Conservation (phyloP, 2,329 filamentous ascomycete genomes). For the Blastomyces percursus region DNA sequence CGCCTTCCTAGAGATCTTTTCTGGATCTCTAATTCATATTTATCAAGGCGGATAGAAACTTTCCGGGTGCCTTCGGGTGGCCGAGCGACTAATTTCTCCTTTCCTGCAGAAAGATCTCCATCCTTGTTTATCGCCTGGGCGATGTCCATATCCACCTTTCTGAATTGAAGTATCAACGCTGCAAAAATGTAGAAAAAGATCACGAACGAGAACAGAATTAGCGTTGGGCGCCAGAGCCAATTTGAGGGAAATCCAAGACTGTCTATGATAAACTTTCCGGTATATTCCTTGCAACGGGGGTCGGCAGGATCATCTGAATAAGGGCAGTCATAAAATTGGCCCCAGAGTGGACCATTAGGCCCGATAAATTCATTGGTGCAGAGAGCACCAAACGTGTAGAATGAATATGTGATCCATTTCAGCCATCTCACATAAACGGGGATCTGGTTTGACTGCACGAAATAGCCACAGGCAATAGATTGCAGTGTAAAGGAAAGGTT, state of each 20-base stretch:
- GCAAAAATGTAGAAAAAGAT: constrained; percentile 53
- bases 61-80: constrained; percentile 46
- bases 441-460: constrained; percentile 61
- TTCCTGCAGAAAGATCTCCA: constrained; percentile 55
- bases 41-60: constrained; percentile 54
- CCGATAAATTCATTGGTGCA: constrained; percentile 58
- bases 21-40: constrained; percentile 53
- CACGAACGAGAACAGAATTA: constrained; percentile 51
- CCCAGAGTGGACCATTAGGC: constrained; percentile 30
- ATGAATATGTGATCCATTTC: constrained; percentile 40
- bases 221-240: constrained; percentile 58
- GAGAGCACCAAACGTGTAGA: constrained; percentile 59
- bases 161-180: constrained; percentile 51
- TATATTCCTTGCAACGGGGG: constrained; percentile 57
- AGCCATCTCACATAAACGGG: constrained; percentile 70
- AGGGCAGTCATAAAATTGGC: constrained; percentile 63
- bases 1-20: constrained; percentile 47
- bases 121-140: constrained; percentile 50
- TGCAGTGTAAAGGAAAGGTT: constrained; percentile 65
- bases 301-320: constrained; percentile 49
- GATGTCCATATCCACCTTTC: constrained; percentile 59
- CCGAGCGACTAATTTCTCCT: constrained; percentile 54
- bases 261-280: constrained; percentile 56
- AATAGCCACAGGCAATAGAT: constrained; percentile 64
- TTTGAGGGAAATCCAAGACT: constrained; percentile 56